These are phyloP conservation scores for Erigeron canadensis DNA, from an alignment of 129 eudicot genomes.

Conservation along the genomic window DNA sequence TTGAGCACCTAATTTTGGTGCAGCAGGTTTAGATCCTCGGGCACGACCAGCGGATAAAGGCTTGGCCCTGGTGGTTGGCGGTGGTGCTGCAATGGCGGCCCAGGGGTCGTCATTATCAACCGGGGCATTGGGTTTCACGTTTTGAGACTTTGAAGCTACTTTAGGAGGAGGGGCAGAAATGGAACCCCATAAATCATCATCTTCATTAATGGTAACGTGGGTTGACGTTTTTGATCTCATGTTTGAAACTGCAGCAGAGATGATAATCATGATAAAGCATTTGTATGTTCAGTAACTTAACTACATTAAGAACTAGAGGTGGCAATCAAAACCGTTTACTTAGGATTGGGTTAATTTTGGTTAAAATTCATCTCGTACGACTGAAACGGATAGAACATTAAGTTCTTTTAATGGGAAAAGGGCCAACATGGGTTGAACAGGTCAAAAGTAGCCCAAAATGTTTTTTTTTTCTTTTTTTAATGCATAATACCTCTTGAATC, in stretches of 20 bases:
- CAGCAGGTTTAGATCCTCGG: conserved; percentile 61
- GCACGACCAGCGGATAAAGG: conserved; percentile 66
- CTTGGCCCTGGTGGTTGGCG: conserved; percentile 71
- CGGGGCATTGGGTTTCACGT: conserved; percentile 32
- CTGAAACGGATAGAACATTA: no score
- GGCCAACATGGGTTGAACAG: background rate
- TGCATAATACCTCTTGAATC: no score
- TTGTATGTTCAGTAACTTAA: background rate
- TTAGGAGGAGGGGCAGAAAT: conserved; percentile 68
- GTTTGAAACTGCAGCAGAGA: conserved; percentile 42
- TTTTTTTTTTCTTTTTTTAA: no score
- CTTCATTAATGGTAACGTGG: conserved; percentile 48
- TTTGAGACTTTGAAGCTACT: conserved; percentile 40
- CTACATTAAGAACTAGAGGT: no score
- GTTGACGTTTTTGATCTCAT: conserved; percentile 43
- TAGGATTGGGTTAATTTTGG: no score
- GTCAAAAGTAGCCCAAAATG: background rate
- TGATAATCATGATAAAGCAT: conserved; percentile 9
- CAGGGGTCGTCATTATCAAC: conserved; percentile 68
- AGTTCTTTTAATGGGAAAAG: background rate
- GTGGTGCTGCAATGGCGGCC: conserved; percentile 94
- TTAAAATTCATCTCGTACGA: no score
- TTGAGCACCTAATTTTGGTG: conserved; percentile 76
- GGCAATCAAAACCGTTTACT: no score
- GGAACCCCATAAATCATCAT: conserved; percentile 79